Base-by-base conservation (phyloP, 2,329 filamentous ascomycete species). In the Trichoderma sp. region DNA sequence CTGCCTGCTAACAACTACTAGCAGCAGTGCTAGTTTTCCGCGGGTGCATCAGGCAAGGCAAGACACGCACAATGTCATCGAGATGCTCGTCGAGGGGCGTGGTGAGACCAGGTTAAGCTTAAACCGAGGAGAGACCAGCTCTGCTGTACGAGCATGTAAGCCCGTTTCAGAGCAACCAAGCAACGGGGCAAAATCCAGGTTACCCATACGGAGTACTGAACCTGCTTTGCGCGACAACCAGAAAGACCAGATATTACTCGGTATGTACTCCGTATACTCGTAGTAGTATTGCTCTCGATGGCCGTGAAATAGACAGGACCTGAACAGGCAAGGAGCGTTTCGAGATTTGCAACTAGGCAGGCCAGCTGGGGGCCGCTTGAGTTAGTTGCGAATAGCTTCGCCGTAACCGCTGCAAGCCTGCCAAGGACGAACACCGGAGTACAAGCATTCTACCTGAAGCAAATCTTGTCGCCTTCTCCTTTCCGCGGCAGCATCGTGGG, bases 91-190 rank as follows among this genome's bases (percentile, higher is more conserved):
- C 64, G 51, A 64, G 70, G 70, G 39, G 24, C 36, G 58, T 21
- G 24, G 56, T 70, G 71, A 72, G 71, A 72, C 71, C 71, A 53
- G 60, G 66, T 72, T 72, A 72, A 72, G 71, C 71, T 72, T 72
- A 72, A 72, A 64, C 66, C 30, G 26, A 62, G 57, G 70, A 34
- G 70, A 34, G 11, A 63, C 39, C 26, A 67, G 32, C 30, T 67
- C 47, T 67, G 64, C 51, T 56, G 64, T 67, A 28, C 64, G 36
- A 28, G 60, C 36, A 53, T 53, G 47, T 24, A 18, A 26, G 34
- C 21, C 58, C n/a, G 56, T 60, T 51, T 51, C 66, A 32, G 53
- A 43, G 65, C 24, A 61, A n/a, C 30, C n/a, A 51, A 51, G 32
- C 24, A 61, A 61, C 36, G 26, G 53, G 47, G 51, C 8, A 14